Conservation (phyloP, 345 rosid genomes). For the Eucalyptus cloeziana region DNA sequence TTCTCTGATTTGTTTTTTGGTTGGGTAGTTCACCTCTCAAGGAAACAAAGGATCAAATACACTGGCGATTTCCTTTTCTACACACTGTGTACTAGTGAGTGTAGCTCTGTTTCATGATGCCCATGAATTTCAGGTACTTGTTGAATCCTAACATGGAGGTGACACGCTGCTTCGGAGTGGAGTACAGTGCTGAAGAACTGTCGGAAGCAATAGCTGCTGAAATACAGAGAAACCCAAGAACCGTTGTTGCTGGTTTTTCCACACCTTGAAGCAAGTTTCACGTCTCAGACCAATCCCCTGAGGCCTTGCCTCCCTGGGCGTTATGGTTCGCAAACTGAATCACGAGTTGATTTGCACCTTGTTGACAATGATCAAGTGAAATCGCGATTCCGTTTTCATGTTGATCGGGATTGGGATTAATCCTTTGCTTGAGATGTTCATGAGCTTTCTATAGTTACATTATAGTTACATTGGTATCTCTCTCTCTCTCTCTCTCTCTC, state of each 20-base stretch:
- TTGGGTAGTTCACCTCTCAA: background rate
- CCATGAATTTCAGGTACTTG: conserved; percentile 37
- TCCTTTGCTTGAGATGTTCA: background rate
- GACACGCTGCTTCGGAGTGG: conserved; percentile 60
- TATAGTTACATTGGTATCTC: background rate
- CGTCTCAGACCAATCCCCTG: background rate
- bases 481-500: background rate
- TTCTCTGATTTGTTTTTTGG: background rate
- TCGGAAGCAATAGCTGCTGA: conserved; percentile 48
- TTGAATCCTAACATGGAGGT: conserved; percentile 82
- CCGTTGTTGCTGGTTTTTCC: background rate
- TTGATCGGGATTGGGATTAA: background rate
- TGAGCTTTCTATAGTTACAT: background rate
- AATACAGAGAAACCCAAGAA: conserved; percentile 8
- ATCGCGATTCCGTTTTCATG: background rate
- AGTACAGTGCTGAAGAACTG: conserved; percentile 57
- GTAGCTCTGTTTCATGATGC: background rate
- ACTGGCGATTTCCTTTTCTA: background rate
- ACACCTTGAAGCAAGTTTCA: background rate
- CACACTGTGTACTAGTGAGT: background rate
- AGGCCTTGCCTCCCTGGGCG: background rate
- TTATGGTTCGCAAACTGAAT: background rate
- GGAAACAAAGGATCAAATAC: background rate
- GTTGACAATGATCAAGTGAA: background rate
- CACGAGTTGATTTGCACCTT: background rate